Base-by-base conservation (phyloP, 441 rosid genomes). In the Aleurites moluccanus region DNA sequence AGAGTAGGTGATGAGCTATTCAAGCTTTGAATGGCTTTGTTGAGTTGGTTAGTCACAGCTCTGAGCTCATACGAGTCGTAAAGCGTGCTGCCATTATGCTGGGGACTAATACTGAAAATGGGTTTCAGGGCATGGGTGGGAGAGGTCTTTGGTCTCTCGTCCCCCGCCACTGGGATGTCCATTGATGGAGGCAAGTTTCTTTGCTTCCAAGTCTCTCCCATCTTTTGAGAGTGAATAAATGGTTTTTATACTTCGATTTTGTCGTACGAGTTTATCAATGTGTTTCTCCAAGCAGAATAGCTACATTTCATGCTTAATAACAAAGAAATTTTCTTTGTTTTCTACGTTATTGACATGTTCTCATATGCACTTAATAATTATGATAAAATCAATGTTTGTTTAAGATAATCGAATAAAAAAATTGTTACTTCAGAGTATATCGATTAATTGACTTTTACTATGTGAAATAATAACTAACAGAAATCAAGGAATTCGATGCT, bases 51-150 rank as follows among this genome's bases (percentile, higher is more conserved):
- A 14, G 80, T 77, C 61, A 89, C 53, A 0, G 86, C 86, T 42
- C 64, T 70, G 66, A 85, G 81, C 81, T 88, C 91, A 1, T 63
- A 84, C 0, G 86, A 84, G 83, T 88, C 86, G 10, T 80, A 86
- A 61, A 89, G 84, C 55, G 76, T 77, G 85, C 93, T 84, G 70
- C 82, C 75, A 0, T 75, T 75, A 75, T 65, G 64, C 61, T 28
- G 9, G 15, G 87, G 84, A 78, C 83, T 80, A 25, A 49, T 35
- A 68, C 57, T 76, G 73, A 65, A 30, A 23, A 62, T 7, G 0
- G 81, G 82, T 74, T 73, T 74, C 66, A 1, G 28, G 40, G 4
- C 64, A 33, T 63, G 27, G 28, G 30, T 10, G 1, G 78, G 73
- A 9, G 77, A 64, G 25, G 33, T 42, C 11, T 18, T 23, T 2